Base-by-base conservation (phyloP, 1,139 yeast genomes). In the Hemisphaericaspora lyxosophila region DNA sequence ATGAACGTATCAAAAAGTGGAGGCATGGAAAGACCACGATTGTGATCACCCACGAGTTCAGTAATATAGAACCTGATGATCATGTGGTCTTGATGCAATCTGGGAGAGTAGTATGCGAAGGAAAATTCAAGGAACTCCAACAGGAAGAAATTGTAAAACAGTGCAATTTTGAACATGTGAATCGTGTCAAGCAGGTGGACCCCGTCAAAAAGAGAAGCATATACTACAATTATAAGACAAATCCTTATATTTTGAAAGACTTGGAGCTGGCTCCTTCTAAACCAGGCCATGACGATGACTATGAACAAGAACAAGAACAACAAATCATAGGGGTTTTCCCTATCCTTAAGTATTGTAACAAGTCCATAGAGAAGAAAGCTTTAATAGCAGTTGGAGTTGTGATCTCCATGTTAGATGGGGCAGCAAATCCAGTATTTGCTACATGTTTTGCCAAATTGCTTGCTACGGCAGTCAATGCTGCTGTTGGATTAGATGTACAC, bases 381-480 rank as follows among this genome's bases (percentile, higher is more conserved):
- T 34, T 68, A 1, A 52, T 85, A 2, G 19, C 55, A 1, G 1
- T 73, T 1, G 97, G 96, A 0, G 39, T 85, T 1, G 0, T 73
- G 0, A 48, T 73, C 4, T 68, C 90, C 0, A 48, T 81, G 0
- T 39, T 75, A 1, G 80, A 81, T 44, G 92, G 95, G 8, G 73
- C 73, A 0, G 60, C 77, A 2, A 81, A 79, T 43, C 97, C 98
- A 0, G 60, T 85, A 0, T 88, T 92, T 47, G 85, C 97, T 0
- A 89, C 60, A 52, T 75, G 85, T 29, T 80, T 90, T 47, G 78
- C 97, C 0, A 78, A 80, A 45, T 62, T 90, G 5, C 62, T 90
- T 17, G 56, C 72, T 17, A 81, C 78, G 17, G 70, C 83, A 54
- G 69, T 82, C 7, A 73, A 60, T 4, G 57, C 71, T 3, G 64